phyloP scores from a whole-genome alignment of 2,329 filamentous ascomycete genomes.

The Nemania abortiva region DNA sequence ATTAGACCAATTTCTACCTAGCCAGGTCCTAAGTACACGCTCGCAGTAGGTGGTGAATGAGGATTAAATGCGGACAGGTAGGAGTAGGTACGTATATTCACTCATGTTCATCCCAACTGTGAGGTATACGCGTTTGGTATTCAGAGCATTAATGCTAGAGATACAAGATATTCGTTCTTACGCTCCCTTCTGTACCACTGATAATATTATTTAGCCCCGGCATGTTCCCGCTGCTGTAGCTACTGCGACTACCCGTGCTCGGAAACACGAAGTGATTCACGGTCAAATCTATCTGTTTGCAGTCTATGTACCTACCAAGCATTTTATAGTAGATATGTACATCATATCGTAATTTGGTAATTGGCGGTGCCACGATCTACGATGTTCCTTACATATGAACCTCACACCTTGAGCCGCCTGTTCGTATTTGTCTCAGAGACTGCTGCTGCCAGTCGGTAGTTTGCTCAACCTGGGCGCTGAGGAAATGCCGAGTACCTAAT shows the following conservation, averaged over 20 bases:
- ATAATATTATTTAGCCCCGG: background rate
- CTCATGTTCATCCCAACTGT: background rate
- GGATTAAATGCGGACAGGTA: background rate
- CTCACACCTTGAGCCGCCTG: background rate
- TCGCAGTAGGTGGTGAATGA: background rate
- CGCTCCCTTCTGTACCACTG: background rate
- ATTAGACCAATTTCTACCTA: background rate
- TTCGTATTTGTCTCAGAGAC: slow-evolving; percentile 20
- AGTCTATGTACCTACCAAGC: slow-evolving; percentile 30
- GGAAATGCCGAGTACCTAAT: background rate
- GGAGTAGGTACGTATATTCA: slow-evolving; percentile 6
- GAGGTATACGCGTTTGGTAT: background rate
- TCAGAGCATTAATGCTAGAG: background rate
- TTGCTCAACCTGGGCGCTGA: background rate
- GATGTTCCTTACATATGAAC: slow-evolving; percentile 5
- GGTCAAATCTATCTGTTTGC: slow-evolving; percentile 42
- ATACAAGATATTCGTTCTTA: background rate
- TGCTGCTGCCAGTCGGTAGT: background rate
- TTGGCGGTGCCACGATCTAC: slow-evolving; percentile 3
- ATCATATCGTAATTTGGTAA: slow-evolving; percentile 20
- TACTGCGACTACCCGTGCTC: slow-evolving; percentile 41
- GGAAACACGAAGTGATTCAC: slow-evolving; percentile 37
- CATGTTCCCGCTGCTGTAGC: slow-evolving; percentile 25
- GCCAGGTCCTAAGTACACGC: too few species aligned
- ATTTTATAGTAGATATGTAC: slow-evolving; percentile 27